Evolutionary conservation across 2,329 filamentous ascomycete genomes (phyloP).

Genomic region (Zelopaecilomyces penicillatus): DNA sequence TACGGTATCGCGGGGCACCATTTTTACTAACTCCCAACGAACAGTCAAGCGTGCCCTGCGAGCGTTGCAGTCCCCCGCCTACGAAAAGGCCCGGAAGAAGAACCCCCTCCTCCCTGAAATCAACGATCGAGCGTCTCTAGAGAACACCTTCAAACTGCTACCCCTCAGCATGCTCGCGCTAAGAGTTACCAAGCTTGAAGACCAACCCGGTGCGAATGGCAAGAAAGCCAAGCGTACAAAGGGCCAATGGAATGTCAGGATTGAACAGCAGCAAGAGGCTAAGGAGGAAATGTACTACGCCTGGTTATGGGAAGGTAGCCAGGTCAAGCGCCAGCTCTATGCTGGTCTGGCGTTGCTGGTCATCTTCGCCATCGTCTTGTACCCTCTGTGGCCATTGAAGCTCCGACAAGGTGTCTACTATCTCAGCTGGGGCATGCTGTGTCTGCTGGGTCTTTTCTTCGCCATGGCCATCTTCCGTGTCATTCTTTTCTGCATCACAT

Average conservation of each 20-base stretch:
- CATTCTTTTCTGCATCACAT: constrained; percentile 87
- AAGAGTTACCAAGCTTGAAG: constrained; percentile 68
- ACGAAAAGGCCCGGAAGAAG: constrained; percentile 82
- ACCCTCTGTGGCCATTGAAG: constrained; percentile 91
- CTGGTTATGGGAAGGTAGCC: constrained; percentile 91
- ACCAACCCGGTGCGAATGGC: constrained; percentile 53
- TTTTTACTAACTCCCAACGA: constrained; percentile 9
- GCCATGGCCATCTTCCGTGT: constrained; percentile 94
- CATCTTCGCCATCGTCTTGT: constrained; percentile 86
- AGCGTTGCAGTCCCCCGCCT: constrained; percentile 79
- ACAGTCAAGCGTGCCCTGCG: constrained; percentile 92
- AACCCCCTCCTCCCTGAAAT: constrained; percentile 83
- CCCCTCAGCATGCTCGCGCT: constrained; percentile 91
- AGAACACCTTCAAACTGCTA: constrained; percentile 90
- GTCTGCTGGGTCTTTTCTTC: constrained; percentile 88
- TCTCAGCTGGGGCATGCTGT: constrained; percentile 85
- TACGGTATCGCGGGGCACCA: neutral
- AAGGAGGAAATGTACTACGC: constrained; percentile 86
- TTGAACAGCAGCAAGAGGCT: constrained; percentile 92
- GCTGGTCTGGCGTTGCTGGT: constrained; percentile 71
- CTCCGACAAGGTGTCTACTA: constrained; percentile 95
- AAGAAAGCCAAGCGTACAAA: constrained; percentile 85
- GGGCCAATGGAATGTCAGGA: constrained; percentile 90
- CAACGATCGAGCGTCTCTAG: constrained; percentile 77
- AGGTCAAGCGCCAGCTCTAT: constrained; percentile 90